Evolutionary conservation across 2,329 filamentous ascomycete genomes (phyloP).

Genomic region (Claviceps humidiphila): DNA sequence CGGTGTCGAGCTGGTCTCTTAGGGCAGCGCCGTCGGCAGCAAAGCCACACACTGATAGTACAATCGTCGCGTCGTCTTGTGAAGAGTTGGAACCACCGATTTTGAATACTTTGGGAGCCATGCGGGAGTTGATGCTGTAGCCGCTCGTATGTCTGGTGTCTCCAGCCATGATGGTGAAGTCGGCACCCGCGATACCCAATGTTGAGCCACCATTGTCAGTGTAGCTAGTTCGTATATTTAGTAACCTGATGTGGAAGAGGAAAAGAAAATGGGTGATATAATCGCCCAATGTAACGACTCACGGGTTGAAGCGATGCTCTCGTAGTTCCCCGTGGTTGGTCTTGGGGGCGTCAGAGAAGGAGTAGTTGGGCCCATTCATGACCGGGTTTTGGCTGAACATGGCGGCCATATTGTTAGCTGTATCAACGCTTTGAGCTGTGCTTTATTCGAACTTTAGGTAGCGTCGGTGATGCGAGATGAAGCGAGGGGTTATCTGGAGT

Average conservation of each 20-base stretch:
- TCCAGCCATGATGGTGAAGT: conserved; percentile 93
- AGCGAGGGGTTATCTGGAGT: conserved; percentile 3
- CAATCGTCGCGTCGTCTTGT: conserved; percentile 71
- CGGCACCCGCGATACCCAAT: conserved; percentile 81
- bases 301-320: conserved; percentile 90
- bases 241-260: background rate
- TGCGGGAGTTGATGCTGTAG: conserved; percentile 98
- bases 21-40: conserved; percentile 88
- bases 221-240: conserved; percentile 44
- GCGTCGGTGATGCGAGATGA: background rate
- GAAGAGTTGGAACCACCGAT: conserved; percentile 84
- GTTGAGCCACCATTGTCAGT: conserved; percentile 97
- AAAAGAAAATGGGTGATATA: background rate
- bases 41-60: conserved; percentile 90
- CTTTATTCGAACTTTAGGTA: background rate
- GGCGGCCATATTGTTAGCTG: conserved; percentile 37
- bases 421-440: too few species aligned
- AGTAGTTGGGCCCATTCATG: conserved; percentile 58
- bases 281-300: conserved; percentile 22
- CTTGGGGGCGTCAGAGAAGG: conserved; percentile 48
- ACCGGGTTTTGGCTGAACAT: conserved; percentile 60
- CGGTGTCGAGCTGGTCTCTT: conserved; percentile 82
- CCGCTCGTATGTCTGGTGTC: conserved; percentile 92
- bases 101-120: conserved; percentile 90
- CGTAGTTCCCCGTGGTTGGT: conserved; percentile 38